These are phyloP conservation scores for Phytophthora sp. DNA, from an alignment of 352 stramenopile genomes.

Conservation along the genomic window DNA sequence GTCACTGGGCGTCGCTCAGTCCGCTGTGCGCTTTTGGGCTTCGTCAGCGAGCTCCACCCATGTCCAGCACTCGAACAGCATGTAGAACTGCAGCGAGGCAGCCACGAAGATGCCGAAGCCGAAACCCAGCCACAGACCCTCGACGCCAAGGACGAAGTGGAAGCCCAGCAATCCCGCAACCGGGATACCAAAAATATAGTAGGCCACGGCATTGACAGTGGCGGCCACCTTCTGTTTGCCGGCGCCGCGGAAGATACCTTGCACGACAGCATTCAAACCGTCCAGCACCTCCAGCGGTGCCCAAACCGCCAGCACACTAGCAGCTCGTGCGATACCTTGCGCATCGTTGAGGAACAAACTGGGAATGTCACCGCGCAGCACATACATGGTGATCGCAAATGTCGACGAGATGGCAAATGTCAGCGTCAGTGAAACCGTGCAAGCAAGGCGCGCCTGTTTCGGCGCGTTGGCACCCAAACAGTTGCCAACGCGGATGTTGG, in stretches of 20 bases:
- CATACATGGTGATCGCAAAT: conserved; percentile 34
- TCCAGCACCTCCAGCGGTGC: conserved; percentile 59
- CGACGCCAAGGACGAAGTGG: conserved; percentile 47
- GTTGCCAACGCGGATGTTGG: conserved; percentile 74
- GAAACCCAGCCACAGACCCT: conserved; percentile 69
- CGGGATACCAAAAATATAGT: conserved; percentile 80
- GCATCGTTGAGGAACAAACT: conserved; percentile 52
- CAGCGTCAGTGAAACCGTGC: conserved; percentile 40
- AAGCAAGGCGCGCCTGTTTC: conserved; percentile 52
- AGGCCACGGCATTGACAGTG: conserved; percentile 71
- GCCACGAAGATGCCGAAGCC: conserved; percentile 50
- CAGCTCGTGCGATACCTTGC: conserved; percentile 44
- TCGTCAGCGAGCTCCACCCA: conserved; percentile 49
- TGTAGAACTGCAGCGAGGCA: conserved; percentile 38
- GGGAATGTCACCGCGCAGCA: conserved; percentile 32
- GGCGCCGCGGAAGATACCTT: conserved; percentile 72
- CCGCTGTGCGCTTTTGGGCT: conserved; percentile 45
- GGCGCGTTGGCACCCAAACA: conserved; percentile 54
- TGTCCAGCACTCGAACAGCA: conserved; percentile 44
- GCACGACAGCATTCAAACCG: conserved; percentile 53
- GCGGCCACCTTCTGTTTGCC: conserved; percentile 67
- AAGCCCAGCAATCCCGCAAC: conserved; percentile 65
- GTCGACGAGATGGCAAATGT: conserved; percentile 39
- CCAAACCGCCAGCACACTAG: conserved; percentile 50
- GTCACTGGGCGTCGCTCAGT: too few species aligned